These are phyloP conservation scores for Nicotiana otophora DNA, from an alignment of 257 asterid species.

Conservation along the genomic window DNA sequence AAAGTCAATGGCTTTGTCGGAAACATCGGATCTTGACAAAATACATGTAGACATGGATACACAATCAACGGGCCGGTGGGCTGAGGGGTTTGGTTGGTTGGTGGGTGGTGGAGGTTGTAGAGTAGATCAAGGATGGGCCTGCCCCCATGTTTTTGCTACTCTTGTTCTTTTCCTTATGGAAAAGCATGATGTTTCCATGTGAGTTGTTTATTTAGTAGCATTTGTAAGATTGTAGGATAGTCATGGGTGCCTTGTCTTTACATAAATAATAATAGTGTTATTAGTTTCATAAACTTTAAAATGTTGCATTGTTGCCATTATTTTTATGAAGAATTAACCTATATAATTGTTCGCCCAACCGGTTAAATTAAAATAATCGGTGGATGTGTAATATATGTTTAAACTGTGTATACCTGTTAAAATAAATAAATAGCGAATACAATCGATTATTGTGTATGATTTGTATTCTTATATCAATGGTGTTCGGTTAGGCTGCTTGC, in stretches of 20 bases:
- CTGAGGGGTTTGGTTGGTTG: background rate
- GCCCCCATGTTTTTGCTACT: conserved; percentile 2
- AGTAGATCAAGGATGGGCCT: background rate
- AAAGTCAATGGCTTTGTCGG: conserved; percentile 15
- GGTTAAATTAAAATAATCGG: too few species aligned
- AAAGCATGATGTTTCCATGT: conserved; percentile 11
- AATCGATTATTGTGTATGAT: too few species aligned
- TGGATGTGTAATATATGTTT: too few species aligned
- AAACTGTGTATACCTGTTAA: too few species aligned
- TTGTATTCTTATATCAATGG: too few species aligned
- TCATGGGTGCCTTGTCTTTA: background rate
- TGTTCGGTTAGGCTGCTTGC: too few species aligned
- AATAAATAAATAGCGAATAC: too few species aligned
- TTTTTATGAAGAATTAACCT: too few species aligned
- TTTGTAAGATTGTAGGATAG: background rate
- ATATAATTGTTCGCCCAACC: too few species aligned
- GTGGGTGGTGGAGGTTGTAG: background rate
- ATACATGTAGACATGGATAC: conserved; percentile 5
- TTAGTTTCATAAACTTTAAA: too few species aligned
- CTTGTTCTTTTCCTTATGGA: conserved; percentile 1
- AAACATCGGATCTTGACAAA: conserved; percentile 11
- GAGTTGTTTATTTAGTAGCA: conserved; percentile 5
- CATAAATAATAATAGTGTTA: background rate
- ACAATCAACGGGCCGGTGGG: background rate
- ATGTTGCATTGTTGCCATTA: background rate